These are phyloP conservation scores for Phytopythium delawarense DNA, from an alignment of 352 stramenopile species.

Conservation along the genomic window DNA sequence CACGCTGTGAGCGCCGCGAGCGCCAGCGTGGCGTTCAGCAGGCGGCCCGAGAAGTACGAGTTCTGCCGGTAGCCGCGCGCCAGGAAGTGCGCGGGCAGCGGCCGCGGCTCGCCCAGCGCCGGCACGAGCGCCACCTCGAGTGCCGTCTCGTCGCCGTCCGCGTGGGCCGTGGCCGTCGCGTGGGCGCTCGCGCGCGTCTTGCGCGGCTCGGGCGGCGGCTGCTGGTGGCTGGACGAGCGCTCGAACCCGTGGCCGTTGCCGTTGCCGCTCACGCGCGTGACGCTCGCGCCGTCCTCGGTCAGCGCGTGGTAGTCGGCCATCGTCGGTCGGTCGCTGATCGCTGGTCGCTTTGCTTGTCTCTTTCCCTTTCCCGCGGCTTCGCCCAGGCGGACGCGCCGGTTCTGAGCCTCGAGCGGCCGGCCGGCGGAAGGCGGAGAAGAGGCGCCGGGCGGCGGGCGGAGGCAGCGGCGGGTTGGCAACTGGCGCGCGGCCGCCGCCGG, in stretches of 20 bases:
- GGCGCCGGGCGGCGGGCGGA: too few relatives aligned
- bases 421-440: neutral
- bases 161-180: conserved; percentile 3
- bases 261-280: neutral
- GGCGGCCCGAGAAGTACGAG: conserved; percentile 75
- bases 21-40: conserved; percentile 44
- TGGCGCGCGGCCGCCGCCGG: neutral
- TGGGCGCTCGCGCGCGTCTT: conserved; percentile 9
- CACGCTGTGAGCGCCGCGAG: conserved; percentile 32
- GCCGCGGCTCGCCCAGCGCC: conserved; percentile 28
- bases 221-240: conserved; percentile 12
- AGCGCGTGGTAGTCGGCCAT: conserved; percentile 29
- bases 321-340: neutral
- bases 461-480: neutral
- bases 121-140: conserved; percentile 15
- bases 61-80: conserved; percentile 52
- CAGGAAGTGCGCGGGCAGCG: conserved; percentile 41
- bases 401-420: neutral
- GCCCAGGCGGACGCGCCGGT: neutral
- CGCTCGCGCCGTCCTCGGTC: conserved; percentile 12
- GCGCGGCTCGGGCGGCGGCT: conserved; percentile 10
- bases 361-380: neutral
- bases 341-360: neutral
- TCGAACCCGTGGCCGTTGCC: conserved; percentile 16
- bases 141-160: conserved; percentile 10